Conservation (phyloP, 2,329 filamentous ascomycete genomes). For the Aureobasidium sp. region DNA sequence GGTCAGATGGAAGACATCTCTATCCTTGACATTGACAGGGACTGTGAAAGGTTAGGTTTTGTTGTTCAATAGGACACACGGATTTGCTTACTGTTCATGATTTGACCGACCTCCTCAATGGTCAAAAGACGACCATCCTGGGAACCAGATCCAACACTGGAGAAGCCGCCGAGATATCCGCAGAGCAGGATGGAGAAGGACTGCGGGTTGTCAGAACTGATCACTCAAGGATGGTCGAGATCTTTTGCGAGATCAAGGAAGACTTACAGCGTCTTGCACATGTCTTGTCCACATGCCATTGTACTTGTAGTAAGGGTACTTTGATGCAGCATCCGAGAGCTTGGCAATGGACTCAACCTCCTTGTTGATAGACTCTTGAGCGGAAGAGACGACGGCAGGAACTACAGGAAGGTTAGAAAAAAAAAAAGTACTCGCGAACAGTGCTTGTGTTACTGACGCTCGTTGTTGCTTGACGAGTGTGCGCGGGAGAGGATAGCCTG, state of each 20-base stretch:
- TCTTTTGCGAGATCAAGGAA: neutral
- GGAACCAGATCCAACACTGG: slow-evolving; percentile 22
- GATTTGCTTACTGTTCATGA: slow-evolving; percentile 53
- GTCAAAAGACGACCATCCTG: slow-evolving; percentile 59
- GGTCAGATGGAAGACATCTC: slow-evolving; percentile 86
- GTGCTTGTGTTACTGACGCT: slow-evolving; percentile 39
- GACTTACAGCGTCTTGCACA: slow-evolving; percentile 67
- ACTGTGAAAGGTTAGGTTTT: slow-evolving; percentile 42
- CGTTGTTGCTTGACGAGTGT: slow-evolving; percentile 68
- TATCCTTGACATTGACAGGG: slow-evolving; percentile 81
- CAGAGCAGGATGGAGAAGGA: slow-evolving; percentile 50
- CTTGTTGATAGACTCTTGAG: slow-evolving; percentile 60
- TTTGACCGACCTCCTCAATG: slow-evolving; percentile 75
- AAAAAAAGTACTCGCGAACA: neutral
- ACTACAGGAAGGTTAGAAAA: slow-evolving; percentile 40
- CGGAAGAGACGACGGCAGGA: slow-evolving; percentile 56
- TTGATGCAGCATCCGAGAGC: slow-evolving; percentile 64
- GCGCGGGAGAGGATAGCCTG: slow-evolving; percentile 80
- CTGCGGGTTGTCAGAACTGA: slow-evolving; percentile 26
- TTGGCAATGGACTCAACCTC: slow-evolving; percentile 62
- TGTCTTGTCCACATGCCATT: slow-evolving; percentile 78
- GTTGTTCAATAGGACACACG: neutral
- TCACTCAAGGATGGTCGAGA: neutral
- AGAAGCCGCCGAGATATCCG: slow-evolving; percentile 72
- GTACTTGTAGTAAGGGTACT: slow-evolving; percentile 97